phyloP scores from a whole-genome alignment of 495 filamentous ascomycete genomes.

The Talaromyces proteolyticus region DNA sequence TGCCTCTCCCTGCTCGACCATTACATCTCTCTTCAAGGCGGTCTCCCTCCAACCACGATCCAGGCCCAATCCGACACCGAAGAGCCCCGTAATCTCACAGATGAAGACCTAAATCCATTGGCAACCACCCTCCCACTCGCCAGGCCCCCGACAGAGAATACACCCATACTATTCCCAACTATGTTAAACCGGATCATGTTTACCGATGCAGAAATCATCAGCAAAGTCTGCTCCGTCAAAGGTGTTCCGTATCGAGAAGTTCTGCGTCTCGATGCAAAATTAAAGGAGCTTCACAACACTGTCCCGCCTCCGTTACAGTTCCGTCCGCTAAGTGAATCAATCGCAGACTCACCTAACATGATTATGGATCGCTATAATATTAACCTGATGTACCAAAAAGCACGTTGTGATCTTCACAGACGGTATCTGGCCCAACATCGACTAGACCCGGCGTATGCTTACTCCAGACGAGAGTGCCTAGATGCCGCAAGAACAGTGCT shows the following conservation, averaged over 20 bases:
- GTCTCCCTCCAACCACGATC: conserved; percentile 43
- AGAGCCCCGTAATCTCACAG: conserved; percentile 38
- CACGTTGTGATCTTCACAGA: conserved; percentile 34
- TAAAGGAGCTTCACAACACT: conserved; percentile 14
- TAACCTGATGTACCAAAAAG: conserved; percentile 25
- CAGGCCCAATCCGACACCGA: conserved; percentile 41
- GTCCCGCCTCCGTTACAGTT: conserved; percentile 7
- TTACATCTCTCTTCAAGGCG: conserved; percentile 40
- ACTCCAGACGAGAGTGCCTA: conserved; percentile 33
- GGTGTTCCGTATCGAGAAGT: conserved; percentile 22
- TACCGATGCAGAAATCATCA: conserved; percentile 31
- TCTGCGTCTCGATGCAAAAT: conserved; percentile 24
- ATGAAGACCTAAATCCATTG: conserved; percentile 42
- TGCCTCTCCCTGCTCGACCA: conserved; percentile 23
- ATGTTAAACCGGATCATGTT: conserved; percentile 34
- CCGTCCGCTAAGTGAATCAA: conserved; percentile 8
- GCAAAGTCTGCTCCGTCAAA: conserved; percentile 11
- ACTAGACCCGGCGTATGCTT: conserved; percentile 15
- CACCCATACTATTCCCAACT: conserved; percentile 40
- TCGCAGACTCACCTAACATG: conserved; percentile 14
- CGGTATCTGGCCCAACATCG: conserved; percentile 27
- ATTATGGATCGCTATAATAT: conserved; percentile 16
- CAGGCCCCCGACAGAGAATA: conserved; percentile 37
- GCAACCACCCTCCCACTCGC: conserved; percentile 33
- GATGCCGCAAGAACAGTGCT: conserved; percentile 36